Evolutionary conservation across 306 rosid species (phyloP), one percentile per base, ranked within the genome.

Genomic region (cucumber (Cucumis sativus)): DNA sequence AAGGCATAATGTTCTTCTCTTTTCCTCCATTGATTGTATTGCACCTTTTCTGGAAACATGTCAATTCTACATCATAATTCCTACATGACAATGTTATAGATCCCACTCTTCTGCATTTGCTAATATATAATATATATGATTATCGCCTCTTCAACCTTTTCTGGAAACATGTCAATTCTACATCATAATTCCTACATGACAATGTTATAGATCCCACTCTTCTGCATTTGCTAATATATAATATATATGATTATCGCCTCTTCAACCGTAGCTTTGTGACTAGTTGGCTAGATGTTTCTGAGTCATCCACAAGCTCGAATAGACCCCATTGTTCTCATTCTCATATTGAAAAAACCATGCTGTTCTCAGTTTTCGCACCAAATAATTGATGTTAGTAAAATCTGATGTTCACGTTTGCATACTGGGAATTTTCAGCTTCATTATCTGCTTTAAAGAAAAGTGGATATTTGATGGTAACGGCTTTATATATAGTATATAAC

Each of bases 41-140:
- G 76, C 20, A 80, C 76, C 65, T 71, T 68, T 55, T 80, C 76
- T 74, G 63, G 20, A 82, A 63, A 74, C 79, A 85, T 73, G 79
- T 77, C 80, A 70, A 82, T 84, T 64, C 64, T 84, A 77, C 83
- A 71, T 68, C 85, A 15, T 76, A 79, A 59, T n/a, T 16, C 54
- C n/a, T 63, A 64, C 63, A 83, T 80, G 83, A 78, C 77, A 79
- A 77, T 73, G 74, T 82, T 62, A 70, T 74, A 82, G 82, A 78
- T 82, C 55, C 78, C 83, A 77, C 59, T 71, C 41, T 51, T 71
- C 76, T 51, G 45, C 60, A 72, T 25, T 51, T 72, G 77, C 61
- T 52, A 47, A 47, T 12, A 70, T 70, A 71, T 47, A 68, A 45
- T 64, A 37, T 37, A n/a, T 65, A n/a, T 8, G 72, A 65, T 65